Percentiles rank a stretch among this genome's conserved stretches.
Evolutionary conservation across 1,284 basidiomycete genomes (phyloP).

Genomic region (Caloboletus firmus): DNA sequence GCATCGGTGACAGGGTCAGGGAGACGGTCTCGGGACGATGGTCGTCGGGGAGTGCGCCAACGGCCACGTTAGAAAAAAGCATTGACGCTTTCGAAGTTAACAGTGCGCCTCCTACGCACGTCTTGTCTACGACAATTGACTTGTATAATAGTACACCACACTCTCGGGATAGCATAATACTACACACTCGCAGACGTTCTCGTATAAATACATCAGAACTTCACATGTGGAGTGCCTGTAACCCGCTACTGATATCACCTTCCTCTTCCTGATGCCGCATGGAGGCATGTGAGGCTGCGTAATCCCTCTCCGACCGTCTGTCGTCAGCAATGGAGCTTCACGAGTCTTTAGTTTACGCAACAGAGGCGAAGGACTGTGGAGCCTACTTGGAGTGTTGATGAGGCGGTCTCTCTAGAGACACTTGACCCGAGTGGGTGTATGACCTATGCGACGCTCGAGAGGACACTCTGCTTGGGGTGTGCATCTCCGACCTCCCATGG

Average conservation of each 20-base stretch:
- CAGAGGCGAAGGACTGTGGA: not conserved
- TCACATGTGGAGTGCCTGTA: slow-evolving; percentile 29
- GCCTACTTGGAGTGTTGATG: slow-evolving; percentile 25
- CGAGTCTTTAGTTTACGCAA: slow-evolving; percentile 13
- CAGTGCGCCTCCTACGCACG: not conserved
- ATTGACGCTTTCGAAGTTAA: not conserved
- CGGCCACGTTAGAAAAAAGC: slow-evolving; percentile 12
- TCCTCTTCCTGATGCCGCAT: slow-evolving; percentile 22
- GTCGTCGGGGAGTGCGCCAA: slow-evolving; percentile 19
- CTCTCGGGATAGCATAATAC: slow-evolving; percentile 3
- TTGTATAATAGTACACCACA: slow-evolving; percentile 4
- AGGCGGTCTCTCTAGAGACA: slow-evolving; percentile 16
- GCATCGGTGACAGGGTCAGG: slow-evolving; percentile 39
- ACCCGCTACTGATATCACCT: slow-evolving; percentile 22
- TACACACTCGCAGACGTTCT: slow-evolving; percentile 3
- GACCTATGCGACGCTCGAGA: slow-evolving; percentile 35
- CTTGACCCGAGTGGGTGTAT: slow-evolving; percentile 23
- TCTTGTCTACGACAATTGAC: not conserved
- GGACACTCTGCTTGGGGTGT: slow-evolving; percentile 25
- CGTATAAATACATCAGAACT: slow-evolving; percentile 11
- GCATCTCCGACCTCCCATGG: slow-evolving; percentile 19
- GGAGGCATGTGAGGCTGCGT: slow-evolving; percentile 18
- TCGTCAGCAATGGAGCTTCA: slow-evolving; percentile 30
- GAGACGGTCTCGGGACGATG: slow-evolving; percentile 8
- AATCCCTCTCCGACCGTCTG: slow-evolving; percentile 26